These are phyloP conservation scores for Sporodiniella umbellata DNA, from an alignment of 371 early-diverging fungal species.

Conservation along the genomic window DNA sequence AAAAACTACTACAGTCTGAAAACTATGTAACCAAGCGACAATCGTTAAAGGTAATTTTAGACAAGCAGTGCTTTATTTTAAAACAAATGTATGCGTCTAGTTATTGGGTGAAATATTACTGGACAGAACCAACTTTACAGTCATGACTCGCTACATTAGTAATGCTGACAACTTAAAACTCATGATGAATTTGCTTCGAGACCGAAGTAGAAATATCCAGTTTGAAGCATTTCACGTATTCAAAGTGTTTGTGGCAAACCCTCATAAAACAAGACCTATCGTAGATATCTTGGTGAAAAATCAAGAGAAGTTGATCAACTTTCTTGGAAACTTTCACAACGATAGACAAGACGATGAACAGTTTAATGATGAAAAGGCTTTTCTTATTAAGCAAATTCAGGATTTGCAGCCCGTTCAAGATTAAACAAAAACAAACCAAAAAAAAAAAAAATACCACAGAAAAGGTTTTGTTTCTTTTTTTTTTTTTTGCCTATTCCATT, in stretches of 20 bases:
- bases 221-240: constrained; percentile 99
- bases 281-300: constrained; percentile 90
- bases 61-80: not conserved
- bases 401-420: constrained; percentile 48
- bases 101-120: constrained; percentile 94
- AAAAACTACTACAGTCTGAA: constrained; percentile 75
- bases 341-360: constrained; percentile 96
- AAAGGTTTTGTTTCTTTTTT: too few relatives aligned
- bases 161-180: constrained; percentile 91
- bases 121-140: constrained; percentile 90
- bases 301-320: constrained; percentile 84
- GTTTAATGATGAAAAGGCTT: constrained; percentile 97
- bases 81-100: constrained; percentile 33
- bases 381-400: constrained; percentile 88
- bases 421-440: constrained; percentile 7
- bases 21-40: constrained; percentile 98
- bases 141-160: constrained; percentile 95
- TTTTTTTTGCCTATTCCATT: not conserved
- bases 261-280: constrained; percentile 91
- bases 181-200: constrained; percentile 95
- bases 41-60: constrained; percentile 83
- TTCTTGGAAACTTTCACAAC: constrained; percentile 89
- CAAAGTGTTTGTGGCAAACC: constrained; percentile 98
- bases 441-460: not conserved
- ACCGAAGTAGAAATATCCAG: constrained; percentile 95